These are phyloP conservation scores for Aspergillus quadricinctus DNA, from an alignment of 2,329 filamentous ascomycete genomes.

Conservation along the genomic window DNA sequence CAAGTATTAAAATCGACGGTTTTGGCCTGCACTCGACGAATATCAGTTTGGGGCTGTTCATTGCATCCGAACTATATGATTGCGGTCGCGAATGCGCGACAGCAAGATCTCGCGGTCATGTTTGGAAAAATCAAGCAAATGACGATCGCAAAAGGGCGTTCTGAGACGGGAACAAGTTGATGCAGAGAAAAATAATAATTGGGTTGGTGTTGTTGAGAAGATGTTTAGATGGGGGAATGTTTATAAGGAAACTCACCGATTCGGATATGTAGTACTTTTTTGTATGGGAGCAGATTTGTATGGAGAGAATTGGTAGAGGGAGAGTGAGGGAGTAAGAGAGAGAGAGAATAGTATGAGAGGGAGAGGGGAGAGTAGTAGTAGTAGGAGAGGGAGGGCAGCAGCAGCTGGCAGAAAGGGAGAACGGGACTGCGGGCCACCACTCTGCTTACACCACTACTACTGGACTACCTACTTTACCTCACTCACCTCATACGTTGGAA, in stretches of 20 bases:
- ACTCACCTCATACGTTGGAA: conserved; percentile 1
- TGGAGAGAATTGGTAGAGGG: conserved; percentile 31
- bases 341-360: conserved; percentile 24
- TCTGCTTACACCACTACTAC: neutral
- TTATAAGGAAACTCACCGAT: conserved; percentile 34
- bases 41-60: conserved; percentile 7
- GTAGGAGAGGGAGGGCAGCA: conserved; percentile 24
- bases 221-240: conserved; percentile 20
- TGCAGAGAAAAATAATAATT: conserved; percentile 17
- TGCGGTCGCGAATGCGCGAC: conserved; percentile 20
- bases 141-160: conserved; percentile 11
- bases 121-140: conserved; percentile 21
- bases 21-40: conserved; percentile 10
- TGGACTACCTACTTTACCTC: conserved; percentile 9
- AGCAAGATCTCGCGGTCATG: conserved; percentile 17
- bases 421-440: conserved; percentile 20
- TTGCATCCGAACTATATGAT: conserved; percentile 17
- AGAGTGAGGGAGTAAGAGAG: conserved; percentile 30
- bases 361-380: conserved; percentile 18
- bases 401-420: conserved; percentile 28
- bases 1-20: conserved; percentile 7
- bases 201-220: conserved; percentile 26
- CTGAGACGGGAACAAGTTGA: conserved; percentile 10
- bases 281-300: conserved; percentile 33
- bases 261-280: conserved; percentile 37